A percentile compares a stretch with the other conserved stretches of the same genome.
Conservation (phyloP, 306 rosid species). For the Herpetospermum pedunculosum region DNA sequence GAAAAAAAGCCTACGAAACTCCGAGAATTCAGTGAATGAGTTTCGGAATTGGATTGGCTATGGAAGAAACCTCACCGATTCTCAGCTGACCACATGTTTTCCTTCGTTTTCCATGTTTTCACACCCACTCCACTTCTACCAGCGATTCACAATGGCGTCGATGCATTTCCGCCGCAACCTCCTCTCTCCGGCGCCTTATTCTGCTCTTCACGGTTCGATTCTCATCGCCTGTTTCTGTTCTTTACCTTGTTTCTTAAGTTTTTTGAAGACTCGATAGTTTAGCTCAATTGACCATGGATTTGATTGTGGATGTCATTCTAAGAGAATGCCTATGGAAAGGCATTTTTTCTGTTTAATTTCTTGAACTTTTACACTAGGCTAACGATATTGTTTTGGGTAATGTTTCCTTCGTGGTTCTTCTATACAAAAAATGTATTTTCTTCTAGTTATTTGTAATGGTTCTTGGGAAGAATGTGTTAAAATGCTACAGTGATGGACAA, state of each 20-base stretch:
- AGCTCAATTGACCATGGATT: neutral
- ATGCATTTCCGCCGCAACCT: neutral
- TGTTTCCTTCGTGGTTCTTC: neutral
- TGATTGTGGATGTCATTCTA: neutral
- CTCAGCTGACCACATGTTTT: conserved; percentile 4
- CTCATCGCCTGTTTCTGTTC: neutral
- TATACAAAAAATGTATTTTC: neutral
- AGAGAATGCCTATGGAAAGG: neutral
- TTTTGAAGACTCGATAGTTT: neutral
- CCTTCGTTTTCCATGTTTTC: neutral
- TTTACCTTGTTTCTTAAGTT: neutral
- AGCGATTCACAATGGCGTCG: neutral
- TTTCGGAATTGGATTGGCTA: conserved; percentile 1
- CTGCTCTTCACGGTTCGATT: neutral
- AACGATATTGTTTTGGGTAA: neutral
- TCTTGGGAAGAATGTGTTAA: neutral
- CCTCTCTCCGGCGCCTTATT: neutral
- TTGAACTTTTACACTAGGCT: neutral
- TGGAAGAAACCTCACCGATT: neutral
- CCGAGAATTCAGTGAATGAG: conserved; percentile 4
- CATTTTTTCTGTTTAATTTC: neutral
- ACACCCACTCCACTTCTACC: neutral
- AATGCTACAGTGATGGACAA: neutral
- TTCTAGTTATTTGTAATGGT: neutral
- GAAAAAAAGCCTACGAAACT: neutral